phyloP scores from a whole-genome alignment of 202 grass and related monocot species.

The Panicum virgatum region DNA sequence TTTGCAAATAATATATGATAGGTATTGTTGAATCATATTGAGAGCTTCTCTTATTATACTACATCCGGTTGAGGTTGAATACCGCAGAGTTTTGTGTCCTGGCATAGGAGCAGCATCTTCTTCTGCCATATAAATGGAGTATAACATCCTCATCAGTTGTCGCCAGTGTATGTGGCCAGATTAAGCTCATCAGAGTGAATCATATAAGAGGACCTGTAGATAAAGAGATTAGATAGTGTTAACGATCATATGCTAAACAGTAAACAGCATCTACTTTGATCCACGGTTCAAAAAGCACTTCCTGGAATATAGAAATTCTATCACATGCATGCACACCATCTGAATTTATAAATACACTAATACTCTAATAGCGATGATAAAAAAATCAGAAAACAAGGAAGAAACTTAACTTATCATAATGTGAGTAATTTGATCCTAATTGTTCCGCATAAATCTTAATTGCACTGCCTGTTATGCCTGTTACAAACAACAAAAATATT shows the following conservation, averaged over 20 bases:
- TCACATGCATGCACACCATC: neutral
- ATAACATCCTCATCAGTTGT: neutral
- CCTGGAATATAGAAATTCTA: neutral
- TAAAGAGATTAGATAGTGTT: neutral
- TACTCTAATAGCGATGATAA: neutral
- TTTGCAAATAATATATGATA: neutral
- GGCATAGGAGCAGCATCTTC: neutral
- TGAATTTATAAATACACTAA: neutral
- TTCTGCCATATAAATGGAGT: neutral
- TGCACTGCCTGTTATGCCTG: neutral
- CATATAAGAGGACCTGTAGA: neutral
- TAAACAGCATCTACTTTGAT: slow-evolving; percentile 1
- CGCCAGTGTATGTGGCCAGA: neutral
- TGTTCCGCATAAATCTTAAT: neutral
- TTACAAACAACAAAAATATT: neutral
- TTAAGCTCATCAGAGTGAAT: neutral
- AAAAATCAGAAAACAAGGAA: neutral
- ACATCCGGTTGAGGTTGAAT: neutral
- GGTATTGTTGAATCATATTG: neutral
- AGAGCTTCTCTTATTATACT: neutral
- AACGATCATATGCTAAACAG: slow-evolving; percentile 1
- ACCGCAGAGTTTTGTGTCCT: neutral
- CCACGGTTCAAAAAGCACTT: neutral
- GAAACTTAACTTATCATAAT: neutral
- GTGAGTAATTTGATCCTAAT: neutral